A percentile compares a stretch with the other conserved stretches of the same genome.
Evolutionary conservation across 1,139 yeast species (phyloP).

Genomic region (Pneumocystis jirovecii): DNA sequence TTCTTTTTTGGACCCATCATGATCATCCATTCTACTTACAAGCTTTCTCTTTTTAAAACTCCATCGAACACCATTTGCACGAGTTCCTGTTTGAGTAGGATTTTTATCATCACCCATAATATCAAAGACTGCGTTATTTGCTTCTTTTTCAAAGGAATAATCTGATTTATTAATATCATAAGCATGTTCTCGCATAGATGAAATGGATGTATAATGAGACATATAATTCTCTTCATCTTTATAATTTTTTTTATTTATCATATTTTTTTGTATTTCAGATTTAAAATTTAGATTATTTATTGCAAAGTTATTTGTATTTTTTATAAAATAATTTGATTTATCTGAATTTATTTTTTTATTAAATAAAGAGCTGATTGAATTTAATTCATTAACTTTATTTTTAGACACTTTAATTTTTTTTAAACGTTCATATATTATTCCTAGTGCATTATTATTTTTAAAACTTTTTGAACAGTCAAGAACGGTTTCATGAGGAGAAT

Average conservation of each 20-base stretch:
- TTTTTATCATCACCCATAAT: slow-evolving; percentile 54
- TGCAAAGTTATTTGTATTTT: slow-evolving; percentile 21
- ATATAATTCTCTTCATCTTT: slow-evolving; percentile 75
- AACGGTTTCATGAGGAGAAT: slow-evolving; percentile 72
- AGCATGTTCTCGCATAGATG: slow-evolving; percentile 74
- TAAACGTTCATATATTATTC: slow-evolving; percentile 75
- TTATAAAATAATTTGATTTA: slow-evolving; percentile 17
- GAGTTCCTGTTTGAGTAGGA: slow-evolving; percentile 19
- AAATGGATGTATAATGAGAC: slow-evolving; percentile 79
- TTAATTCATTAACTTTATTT: neutral
- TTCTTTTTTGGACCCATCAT: slow-evolving; percentile 15
- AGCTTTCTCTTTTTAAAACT: slow-evolving; percentile 54
- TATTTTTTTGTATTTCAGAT: slow-evolving; percentile 16
- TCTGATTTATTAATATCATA: slow-evolving; percentile 27
- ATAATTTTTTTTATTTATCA: slow-evolving; percentile 30
- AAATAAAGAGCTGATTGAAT: slow-evolving; percentile 32
- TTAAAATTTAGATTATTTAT: slow-evolving; percentile 19
- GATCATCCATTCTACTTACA: slow-evolving; percentile 13
- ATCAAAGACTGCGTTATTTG: slow-evolving; percentile 73
- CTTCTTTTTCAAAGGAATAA: slow-evolving; percentile 66
- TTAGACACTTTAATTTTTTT: slow-evolving; percentile 52
- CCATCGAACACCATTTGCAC: slow-evolving; percentile 54
- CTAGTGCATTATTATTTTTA: slow-evolving; percentile 57
- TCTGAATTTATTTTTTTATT: slow-evolving; percentile 59
- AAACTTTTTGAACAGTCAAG: slow-evolving; percentile 51